phyloP scores from a whole-genome alignment of 1,139 yeast genomes.

The Saccharomyces hybrid region DNA sequence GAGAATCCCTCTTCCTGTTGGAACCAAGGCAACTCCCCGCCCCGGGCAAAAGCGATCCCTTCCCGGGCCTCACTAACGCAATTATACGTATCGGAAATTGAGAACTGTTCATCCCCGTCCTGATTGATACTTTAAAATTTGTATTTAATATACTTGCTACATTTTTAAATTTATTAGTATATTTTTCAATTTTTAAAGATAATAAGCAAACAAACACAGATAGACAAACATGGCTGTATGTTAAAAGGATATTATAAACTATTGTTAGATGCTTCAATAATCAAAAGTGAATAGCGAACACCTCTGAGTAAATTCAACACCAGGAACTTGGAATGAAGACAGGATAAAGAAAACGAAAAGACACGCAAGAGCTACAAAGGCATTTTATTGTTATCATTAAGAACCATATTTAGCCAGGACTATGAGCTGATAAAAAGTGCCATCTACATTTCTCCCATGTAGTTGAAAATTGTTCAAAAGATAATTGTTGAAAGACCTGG shows the following conservation, averaged over 20 bases:
- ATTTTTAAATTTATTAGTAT: neutral
- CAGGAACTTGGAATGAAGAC: neutral
- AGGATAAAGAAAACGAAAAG: no score
- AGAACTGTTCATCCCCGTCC: neutral
- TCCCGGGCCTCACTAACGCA: neutral
- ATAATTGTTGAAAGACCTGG: no score
- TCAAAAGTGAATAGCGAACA: neutral
- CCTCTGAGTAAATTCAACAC: neutral
- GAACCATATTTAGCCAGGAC: no score
- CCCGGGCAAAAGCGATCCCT: neutral
- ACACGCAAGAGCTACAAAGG: no score
- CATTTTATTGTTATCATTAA: no score
- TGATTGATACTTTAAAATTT: neutral
- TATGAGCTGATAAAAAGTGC: no score
- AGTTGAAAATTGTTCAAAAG: no score
- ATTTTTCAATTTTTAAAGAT: neutral
- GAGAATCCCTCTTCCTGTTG: no score
- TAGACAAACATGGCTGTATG: neutral
- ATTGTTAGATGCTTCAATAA: neutral
- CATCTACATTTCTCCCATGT: no score
- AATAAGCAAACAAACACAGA: neutral
- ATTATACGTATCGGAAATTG: neutral
- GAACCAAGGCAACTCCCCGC: no score
- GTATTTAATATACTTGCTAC: neutral
- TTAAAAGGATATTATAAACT: neutral